Conservation (phyloP, 192 early-diverging fungal genomes). For the Coemansia aciculifera region DNA sequence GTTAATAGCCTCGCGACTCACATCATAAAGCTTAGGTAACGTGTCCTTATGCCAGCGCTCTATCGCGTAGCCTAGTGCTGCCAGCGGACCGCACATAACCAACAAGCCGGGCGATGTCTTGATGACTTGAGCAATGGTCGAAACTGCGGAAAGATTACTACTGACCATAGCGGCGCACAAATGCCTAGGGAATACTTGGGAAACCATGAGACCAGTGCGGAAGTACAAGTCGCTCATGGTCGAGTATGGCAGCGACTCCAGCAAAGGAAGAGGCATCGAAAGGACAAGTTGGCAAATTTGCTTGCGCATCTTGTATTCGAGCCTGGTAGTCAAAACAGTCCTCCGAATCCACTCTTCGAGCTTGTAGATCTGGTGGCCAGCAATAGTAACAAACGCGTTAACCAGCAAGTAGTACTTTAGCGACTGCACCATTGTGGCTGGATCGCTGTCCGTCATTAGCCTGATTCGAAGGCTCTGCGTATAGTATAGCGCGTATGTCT, state of each 20-base stretch:
- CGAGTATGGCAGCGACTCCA: constrained; percentile 8
- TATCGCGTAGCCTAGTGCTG: not conserved
- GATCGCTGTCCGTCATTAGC: constrained; percentile 31
- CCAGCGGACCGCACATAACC: constrained; percentile 2
- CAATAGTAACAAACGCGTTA: constrained; percentile 19
- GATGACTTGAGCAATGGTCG: constrained; percentile 4
- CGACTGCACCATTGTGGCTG: constrained; percentile 24
- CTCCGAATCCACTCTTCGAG: constrained; percentile 6
- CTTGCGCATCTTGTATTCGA: not conserved
- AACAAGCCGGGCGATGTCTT: constrained; percentile 2
- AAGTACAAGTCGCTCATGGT: not conserved
- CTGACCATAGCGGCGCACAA: not conserved
- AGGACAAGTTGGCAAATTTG: constrained; percentile 3
- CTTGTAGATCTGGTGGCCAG: constrained; percentile 1
- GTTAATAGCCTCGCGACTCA: not conserved
- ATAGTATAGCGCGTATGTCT: constrained; percentile 13
- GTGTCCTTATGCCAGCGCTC: not conserved
- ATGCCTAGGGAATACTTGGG: not conserved
- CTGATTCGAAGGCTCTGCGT: constrained; percentile 19
- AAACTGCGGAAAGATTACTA: not conserved
- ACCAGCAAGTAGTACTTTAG: constrained; percentile 22
- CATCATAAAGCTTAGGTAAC: not conserved
- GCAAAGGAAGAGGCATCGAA: constrained; percentile 9
- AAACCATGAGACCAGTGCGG: no score
- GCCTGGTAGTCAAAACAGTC: constrained; percentile 12